Evolutionary conservation across 2,329 filamentous ascomycete species (phyloP).

Genomic region (Colletotrichum sp.): DNA sequence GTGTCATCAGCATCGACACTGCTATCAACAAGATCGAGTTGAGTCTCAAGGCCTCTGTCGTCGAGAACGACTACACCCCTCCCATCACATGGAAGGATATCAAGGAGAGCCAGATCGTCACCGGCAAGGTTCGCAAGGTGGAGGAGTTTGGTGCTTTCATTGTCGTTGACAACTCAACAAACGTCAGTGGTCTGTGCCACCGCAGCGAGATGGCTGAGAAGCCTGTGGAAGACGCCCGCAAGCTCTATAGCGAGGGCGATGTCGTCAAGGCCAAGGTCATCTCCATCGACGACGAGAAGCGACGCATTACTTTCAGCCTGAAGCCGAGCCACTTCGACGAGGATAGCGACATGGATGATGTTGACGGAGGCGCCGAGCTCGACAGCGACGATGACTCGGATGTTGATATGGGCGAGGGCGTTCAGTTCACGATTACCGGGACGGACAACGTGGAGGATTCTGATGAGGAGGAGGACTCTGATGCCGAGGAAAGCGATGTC

Average conservation of each 20-base stretch:
- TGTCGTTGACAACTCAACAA: constrained; percentile 82
- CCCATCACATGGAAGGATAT: constrained; percentile 79
- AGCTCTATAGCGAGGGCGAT: constrained; percentile 89
- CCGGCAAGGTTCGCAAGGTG: constrained; percentile 90
- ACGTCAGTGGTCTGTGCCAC: constrained; percentile 93
- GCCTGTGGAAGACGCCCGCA: constrained; percentile 80
- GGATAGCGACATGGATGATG: constrained; percentile 55
- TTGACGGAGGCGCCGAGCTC: constrained; percentile 50
- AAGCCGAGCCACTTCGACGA: constrained; percentile 89
- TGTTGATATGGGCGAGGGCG: constrained; percentile 52
- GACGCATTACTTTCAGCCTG: constrained; percentile 85
- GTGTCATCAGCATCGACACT: constrained; percentile 75
- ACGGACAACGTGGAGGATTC: constrained; percentile 42
- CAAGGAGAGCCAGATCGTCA: constrained; percentile 79
- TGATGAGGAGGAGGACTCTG: constrained; percentile 46
- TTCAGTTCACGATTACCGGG: constrained; percentile 48
- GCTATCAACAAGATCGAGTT: constrained; percentile 78
- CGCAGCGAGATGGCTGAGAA: constrained; percentile 90
- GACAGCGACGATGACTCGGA: constrained; percentile 50
- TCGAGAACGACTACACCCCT: constrained; percentile 80
- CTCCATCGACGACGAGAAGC: constrained; percentile 75
- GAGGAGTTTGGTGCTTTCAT: constrained; percentile 97
- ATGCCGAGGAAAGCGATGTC: constrained; percentile 45
- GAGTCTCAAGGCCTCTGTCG: constrained; percentile 83
- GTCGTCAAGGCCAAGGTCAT: constrained; percentile 91